Conservation (phyloP, 2,329 filamentous ascomycete genomes). For the Fusarium temperatum region DNA sequence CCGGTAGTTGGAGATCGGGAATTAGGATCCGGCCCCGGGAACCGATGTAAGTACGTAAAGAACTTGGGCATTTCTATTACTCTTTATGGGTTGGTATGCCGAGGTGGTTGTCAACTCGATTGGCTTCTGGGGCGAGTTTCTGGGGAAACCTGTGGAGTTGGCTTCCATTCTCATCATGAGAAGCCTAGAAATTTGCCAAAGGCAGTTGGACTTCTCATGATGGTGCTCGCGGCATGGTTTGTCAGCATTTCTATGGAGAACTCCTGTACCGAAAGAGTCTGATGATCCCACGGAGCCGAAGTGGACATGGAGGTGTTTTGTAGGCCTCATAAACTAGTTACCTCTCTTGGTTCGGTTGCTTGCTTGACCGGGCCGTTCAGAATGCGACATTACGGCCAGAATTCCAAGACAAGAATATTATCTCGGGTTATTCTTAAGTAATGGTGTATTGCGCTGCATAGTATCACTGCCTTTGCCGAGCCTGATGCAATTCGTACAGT, state of each 20-base stretch:
- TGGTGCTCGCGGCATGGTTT: background rate
- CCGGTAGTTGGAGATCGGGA: conserved; percentile 1
- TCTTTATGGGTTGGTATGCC: conserved; percentile 11
- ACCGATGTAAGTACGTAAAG: conserved; percentile 15
- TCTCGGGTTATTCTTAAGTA: background rate
- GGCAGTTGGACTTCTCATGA: background rate
- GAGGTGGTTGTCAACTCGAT: background rate
- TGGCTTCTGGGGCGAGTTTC: background rate
- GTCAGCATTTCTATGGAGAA: conserved; percentile 1
- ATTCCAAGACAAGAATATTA: background rate
- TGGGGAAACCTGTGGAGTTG: conserved; percentile 28
- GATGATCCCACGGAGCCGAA: conserved; percentile 12
- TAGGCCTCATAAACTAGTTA: background rate
- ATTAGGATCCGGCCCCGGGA: conserved; percentile 35
- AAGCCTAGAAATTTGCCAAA: background rate
- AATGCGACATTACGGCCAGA: background rate
- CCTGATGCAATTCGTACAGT: background rate
- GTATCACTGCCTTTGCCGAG: background rate
- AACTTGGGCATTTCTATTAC: conserved; percentile 8
- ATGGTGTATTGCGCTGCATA: background rate
- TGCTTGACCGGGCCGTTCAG: conserved; percentile 10
- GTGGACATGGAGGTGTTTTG: background rate
- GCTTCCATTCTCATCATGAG: conserved; percentile 7
- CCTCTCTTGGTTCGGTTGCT: background rate
- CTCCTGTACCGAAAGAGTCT: background rate